A percentile compares a stretch with the other conserved stretches of the same genome.
These are phyloP conservation scores for Malassezia vespertilionis DNA, from an alignment of 1,284 basidiomycete genomes.

Conservation along the genomic window DNA sequence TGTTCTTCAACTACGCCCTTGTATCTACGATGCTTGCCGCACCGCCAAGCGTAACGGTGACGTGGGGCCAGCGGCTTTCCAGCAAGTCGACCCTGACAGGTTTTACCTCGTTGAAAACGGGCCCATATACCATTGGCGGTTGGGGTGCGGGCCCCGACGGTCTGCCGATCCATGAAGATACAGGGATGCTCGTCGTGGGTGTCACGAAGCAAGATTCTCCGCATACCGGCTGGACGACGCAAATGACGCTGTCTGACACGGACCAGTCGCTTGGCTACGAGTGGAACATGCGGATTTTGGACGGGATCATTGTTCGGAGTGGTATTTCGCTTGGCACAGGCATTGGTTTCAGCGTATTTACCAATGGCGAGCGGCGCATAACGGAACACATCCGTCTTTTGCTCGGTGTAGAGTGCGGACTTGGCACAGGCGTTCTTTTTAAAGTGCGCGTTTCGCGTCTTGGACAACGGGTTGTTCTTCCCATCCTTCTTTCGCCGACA, in stretches of 20 bases:
- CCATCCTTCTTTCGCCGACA: constrained; percentile 54
- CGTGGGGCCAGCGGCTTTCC: constrained; percentile 49
- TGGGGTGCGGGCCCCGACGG: constrained; percentile 46
- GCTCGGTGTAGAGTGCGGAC: constrained; percentile 40
- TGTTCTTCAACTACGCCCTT: constrained; percentile 47
- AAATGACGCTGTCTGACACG: constrained; percentile 22
- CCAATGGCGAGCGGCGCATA: constrained; percentile 43
- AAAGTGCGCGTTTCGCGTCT: constrained; percentile 50
- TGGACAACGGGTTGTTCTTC: constrained; percentile 54
- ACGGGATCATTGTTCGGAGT: constrained; percentile 50
- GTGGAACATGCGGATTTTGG: constrained; percentile 48
- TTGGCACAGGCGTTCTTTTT: constrained; percentile 42
- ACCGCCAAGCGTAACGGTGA: constrained; percentile 49
- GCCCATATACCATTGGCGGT: constrained; percentile 49
- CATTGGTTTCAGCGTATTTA: constrained; percentile 37
- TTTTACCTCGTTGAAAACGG: constrained; percentile 47
- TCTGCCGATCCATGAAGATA: constrained; percentile 21
- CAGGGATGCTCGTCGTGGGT: constrained; percentile 30
- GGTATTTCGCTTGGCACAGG: constrained; percentile 46
- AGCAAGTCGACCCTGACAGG: constrained; percentile 29
- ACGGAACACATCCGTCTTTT: constrained; percentile 46
- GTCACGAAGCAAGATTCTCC: constrained; percentile 28
- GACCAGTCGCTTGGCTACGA: constrained; percentile 44
- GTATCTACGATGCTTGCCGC: constrained; percentile 28
- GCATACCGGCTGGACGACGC: constrained; percentile 34